phyloP scores from a whole-genome alignment of 345 rosid genomes.

The Brassica juncea region DNA sequence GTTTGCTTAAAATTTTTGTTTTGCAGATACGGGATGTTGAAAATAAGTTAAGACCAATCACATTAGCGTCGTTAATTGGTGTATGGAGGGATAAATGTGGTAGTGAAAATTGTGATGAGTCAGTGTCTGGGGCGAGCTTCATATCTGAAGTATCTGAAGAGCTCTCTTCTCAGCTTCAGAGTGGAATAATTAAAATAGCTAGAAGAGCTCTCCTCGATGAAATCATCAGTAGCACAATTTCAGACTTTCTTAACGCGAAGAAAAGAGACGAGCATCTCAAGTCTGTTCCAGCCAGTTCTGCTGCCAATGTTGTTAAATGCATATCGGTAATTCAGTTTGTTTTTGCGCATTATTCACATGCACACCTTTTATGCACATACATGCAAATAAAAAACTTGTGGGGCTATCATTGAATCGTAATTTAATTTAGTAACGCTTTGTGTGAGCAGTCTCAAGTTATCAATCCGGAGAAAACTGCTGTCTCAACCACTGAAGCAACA shows the following conservation, averaged over 20 bases:
- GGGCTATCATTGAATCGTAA: not conserved
- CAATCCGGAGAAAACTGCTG: slow-evolving; percentile 20
- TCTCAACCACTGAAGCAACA: slow-evolving; percentile 37
- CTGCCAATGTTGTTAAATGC: slow-evolving; percentile 33
- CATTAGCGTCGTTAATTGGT: slow-evolving; percentile 56
- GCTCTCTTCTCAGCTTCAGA: slow-evolving; percentile 76
- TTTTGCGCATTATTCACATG: slow-evolving; percentile 43
- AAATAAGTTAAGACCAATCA: slow-evolving; percentile 53
- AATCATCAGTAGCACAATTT: slow-evolving; percentile 63
- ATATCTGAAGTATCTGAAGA: slow-evolving; percentile 65
- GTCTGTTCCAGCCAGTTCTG: slow-evolving; percentile 43
- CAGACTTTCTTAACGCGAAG: slow-evolving; percentile 54
- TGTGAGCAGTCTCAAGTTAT: slow-evolving; percentile 53
- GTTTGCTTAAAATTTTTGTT: slow-evolving; percentile 15
- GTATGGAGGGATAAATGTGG: slow-evolving; percentile 50
- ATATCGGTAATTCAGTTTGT: slow-evolving; percentile 26
- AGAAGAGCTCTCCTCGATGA: slow-evolving; percentile 86
- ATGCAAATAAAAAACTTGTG: slow-evolving; percentile 1
- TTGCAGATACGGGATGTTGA: slow-evolving; percentile 70
- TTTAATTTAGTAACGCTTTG: slow-evolving; percentile 26
- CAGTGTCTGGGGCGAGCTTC: slow-evolving; percentile 41
- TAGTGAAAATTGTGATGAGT: slow-evolving; percentile 38
- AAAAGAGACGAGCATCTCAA: slow-evolving; percentile 51
- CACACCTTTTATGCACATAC: not conserved
- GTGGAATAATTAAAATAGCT: slow-evolving; percentile 73